Conservation (phyloP, 129 eudicot genomes). For the Dittrichia graveolens region DNA sequence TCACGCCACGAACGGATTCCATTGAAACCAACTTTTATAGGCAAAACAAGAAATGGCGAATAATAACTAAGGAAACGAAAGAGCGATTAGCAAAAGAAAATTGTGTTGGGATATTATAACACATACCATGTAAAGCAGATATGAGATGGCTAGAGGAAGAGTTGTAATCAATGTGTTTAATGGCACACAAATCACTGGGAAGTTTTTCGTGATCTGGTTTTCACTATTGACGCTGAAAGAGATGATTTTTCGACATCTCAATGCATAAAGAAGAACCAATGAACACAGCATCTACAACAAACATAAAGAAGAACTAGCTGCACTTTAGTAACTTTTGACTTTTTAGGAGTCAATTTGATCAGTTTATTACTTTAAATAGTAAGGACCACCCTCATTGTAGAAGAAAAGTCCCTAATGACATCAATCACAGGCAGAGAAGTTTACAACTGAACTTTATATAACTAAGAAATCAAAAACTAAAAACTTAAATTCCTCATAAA, state of each 20-base stretch:
- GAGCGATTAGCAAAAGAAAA: not conserved
- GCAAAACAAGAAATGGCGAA: slow-evolving; percentile 3
- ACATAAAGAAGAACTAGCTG: slow-evolving; percentile 11
- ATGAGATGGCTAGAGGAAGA: slow-evolving; percentile 49
- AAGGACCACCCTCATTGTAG: not conserved
- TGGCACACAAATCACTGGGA: slow-evolving; percentile 32
- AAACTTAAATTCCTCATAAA: not conserved
- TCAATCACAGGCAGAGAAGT: not conserved
- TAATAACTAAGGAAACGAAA: not conserved
- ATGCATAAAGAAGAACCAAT: slow-evolving; percentile 41
- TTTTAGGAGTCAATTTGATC: slow-evolving; percentile 3
- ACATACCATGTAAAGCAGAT: slow-evolving; percentile 55
- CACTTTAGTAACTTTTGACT: not conserved
- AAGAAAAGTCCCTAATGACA: not conserved
- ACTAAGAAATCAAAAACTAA: not conserved
- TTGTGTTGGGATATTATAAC: not conserved
- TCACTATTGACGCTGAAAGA: slow-evolving; percentile 38
- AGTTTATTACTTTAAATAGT: not conserved
- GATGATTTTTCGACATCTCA: slow-evolving; percentile 42
- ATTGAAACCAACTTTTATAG: slow-evolving; percentile 48
- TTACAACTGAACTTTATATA: not conserved
- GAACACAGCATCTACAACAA: slow-evolving; percentile 50
- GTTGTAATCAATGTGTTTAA: slow-evolving; percentile 38
- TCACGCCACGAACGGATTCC: slow-evolving; percentile 59
- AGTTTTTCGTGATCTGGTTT: slow-evolving; percentile 22